These are phyloP conservation scores for Pinus taeda DNA, from an alignment of 75 land plant species.

Conservation along the genomic window DNA sequence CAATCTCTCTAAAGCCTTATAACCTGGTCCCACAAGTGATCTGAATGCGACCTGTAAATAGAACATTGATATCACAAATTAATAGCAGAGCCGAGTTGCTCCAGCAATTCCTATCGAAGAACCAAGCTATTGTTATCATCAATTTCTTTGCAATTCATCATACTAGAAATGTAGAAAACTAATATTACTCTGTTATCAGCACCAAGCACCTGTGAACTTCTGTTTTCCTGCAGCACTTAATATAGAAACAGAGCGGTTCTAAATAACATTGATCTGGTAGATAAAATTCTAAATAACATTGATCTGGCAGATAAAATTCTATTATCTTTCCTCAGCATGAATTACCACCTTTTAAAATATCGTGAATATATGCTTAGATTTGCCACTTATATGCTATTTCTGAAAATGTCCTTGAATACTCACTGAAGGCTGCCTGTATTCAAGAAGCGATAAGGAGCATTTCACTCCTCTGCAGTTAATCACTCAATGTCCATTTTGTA, in stretches of 20 bases:
- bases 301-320: constrained; percentile 1
- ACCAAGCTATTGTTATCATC: neutral
- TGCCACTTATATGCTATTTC: too few species aligned
- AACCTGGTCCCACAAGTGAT: constrained; percentile 80
- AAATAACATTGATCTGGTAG: neutral
- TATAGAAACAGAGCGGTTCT: neutral
- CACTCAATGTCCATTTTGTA: too few species aligned
- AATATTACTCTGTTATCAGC: neutral
- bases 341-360: neutral
- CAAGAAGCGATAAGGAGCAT: too few species aligned
- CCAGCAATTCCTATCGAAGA: neutral
- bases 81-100: neutral
- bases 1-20: constrained; percentile 79
- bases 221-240: neutral
- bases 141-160: neutral
- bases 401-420: too few species aligned
- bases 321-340: neutral
- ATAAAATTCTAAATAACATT: neutral
- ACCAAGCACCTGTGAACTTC: neutral
- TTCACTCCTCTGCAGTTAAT: too few species aligned
- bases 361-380: too few species aligned
- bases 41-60: constrained; percentile 73
- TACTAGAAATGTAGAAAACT: neutral
- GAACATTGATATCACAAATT: neutral
- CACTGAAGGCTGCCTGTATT: too few species aligned